Evolutionary conservation across 495 filamentous ascomycete species (phyloP), one percentile per base, ranked within the genome.

Genomic region (Xylaria intraflava): DNA sequence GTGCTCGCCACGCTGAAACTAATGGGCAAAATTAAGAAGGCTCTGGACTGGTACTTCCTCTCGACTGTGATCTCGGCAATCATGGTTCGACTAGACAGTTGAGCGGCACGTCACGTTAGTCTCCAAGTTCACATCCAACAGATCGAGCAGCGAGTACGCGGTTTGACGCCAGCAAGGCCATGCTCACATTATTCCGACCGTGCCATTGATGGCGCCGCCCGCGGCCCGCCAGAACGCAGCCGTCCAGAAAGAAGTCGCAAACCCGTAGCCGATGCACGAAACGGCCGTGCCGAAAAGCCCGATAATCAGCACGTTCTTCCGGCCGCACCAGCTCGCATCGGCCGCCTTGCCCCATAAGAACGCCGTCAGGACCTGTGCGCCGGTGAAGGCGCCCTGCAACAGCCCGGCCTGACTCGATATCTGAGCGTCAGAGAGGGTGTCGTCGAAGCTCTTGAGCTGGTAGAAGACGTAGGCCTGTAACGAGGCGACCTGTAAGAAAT

Each of bases 341-440:
- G 84, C 81, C 22, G 80, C 74, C 11, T 83, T 75, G n/a, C 86
- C 86, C 85, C 85, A 88, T 11, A 84, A 67, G 47, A 89, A 84
- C 1, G 83, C 84, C 3, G 85, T 88, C 23, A 83, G 73, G 58
- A 88, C 86, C 65, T 89, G 86, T n/a, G 83, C 83, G 10, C 80
- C 83, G 0, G 86, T 83, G 55, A 88, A 89, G 30, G 78, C 76
- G 24, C 81, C 84, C 55, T 84, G 81, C 44, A 89, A 74, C 26
- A 88, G 78, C 38, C 85, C 86, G 3, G 82, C 84, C 59, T 88
- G 85, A 3, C 72, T 77, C 5, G 86, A 78, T 45, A 88, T 82
- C 41, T 78, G 74, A 5, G 81, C 72, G 55, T 82, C 77, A 22
- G 82, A 78, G n/a, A 84, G 71, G n/a, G 69, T 74, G 49, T 65